phyloP scores from a whole-genome alignment of 2,329 filamentous ascomycete species.

The Drechslerella stenobrocha region DNA sequence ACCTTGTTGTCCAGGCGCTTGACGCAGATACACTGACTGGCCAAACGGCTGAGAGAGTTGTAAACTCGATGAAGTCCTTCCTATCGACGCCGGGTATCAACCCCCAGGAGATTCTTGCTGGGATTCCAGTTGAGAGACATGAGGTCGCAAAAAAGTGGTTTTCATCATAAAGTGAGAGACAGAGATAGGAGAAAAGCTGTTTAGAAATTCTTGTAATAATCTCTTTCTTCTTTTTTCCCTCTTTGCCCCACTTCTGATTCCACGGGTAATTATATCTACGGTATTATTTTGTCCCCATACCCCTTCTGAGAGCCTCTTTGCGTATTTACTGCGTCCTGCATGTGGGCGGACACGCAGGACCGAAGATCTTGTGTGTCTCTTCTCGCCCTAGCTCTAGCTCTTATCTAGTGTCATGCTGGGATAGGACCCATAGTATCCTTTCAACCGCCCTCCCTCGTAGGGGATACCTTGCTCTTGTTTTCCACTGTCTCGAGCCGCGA shows the following conservation, averaged over 20 bases:
- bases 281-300: conserved; percentile 19
- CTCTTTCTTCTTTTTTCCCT: conserved; percentile 16
- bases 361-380: too few species aligned
- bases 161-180: conserved; percentile 57
- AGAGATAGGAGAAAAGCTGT: conserved; percentile 11
- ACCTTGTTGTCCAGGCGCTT: conserved; percentile 81
- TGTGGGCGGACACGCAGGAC: too few species aligned
- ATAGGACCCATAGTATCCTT: too few species aligned
- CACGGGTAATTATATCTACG: conserved; percentile 18
- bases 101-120: conserved; percentile 72
- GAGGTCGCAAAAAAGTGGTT: conserved; percentile 78
- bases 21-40: conserved; percentile 89
- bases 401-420: too few species aligned
- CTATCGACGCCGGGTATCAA: conserved; percentile 74
- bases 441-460: too few species aligned
- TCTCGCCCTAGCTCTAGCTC: too few species aligned
- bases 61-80: conserved; percentile 75
- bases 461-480: not conserved
- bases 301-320: not conserved
- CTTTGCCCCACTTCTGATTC: conserved; percentile 14
- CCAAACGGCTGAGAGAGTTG: conserved; percentile 75
- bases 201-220: conserved; percentile 45
- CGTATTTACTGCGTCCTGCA: not conserved
- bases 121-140: conserved; percentile 78
- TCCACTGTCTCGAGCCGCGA: not conserved